A percentile compares a stretch with the other conserved stretches of the same genome.
Evolutionary conservation across 306 rosid species (phyloP).

Genomic region (Betula pendula): DNA sequence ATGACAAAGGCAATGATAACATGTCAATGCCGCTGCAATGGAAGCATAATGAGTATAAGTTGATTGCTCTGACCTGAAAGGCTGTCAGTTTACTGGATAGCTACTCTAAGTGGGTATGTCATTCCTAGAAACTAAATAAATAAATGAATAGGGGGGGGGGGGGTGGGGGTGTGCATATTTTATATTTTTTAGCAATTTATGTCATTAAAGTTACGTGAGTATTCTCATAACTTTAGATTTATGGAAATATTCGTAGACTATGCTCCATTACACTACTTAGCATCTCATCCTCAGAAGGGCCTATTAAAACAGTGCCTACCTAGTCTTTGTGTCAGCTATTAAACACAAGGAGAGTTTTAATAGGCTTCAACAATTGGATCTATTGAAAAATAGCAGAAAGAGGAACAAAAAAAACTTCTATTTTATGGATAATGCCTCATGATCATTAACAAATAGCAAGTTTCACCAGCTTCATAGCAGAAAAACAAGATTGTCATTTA

Average conservation of each 20-base stretch:
- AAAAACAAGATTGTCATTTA: not conserved
- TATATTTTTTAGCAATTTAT: too few relatives aligned
- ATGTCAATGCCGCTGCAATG: not conserved
- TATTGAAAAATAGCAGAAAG: not conserved
- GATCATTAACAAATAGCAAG: not conserved
- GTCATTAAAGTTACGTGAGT: not conserved
- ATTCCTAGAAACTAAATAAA: not conserved
- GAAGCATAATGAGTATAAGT: not conserved
- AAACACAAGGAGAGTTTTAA: not conserved
- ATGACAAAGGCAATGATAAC: not conserved
- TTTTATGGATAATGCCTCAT: not conserved
- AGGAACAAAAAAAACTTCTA: not conserved
- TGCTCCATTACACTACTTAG: not conserved
- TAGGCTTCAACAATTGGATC: not conserved
- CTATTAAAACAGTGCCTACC: not conserved
- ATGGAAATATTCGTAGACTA: not conserved
- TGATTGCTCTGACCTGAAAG: too few relatives aligned
- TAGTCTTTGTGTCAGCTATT: not conserved
- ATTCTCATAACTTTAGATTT: not conserved
- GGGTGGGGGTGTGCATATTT: not conserved
- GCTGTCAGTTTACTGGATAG: not conserved
- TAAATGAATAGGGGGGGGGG: not conserved
- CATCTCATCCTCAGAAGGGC: not conserved
- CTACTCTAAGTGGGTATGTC: not conserved
- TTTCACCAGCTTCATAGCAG: not conserved